Percentiles rank a stretch among this genome's conserved stretches.
Conservation (phyloP, 140 eudicot species). For the Flaveria floridana region DNA sequence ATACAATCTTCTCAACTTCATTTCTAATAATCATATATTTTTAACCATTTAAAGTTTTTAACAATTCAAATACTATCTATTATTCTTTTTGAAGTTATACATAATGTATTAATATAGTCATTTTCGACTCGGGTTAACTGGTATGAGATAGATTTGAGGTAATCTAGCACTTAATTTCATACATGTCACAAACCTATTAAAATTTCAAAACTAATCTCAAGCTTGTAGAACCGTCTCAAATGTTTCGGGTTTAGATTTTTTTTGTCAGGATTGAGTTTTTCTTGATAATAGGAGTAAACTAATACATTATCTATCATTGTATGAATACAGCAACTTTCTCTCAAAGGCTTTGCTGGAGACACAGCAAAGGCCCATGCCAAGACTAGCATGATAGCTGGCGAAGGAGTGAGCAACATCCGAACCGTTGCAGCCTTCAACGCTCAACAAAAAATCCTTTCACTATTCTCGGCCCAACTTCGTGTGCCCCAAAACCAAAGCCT, state of each 20-base stretch:
- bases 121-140: neutral
- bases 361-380: conserved; percentile 97
- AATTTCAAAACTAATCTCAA: neutral
- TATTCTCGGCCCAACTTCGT: conserved; percentile 65
- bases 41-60: too few species aligned
- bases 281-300: neutral
- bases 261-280: neutral
- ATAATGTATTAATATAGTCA: too few species aligned
- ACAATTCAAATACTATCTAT: too few species aligned
- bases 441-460: conserved; percentile 76
- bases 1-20: too few species aligned
- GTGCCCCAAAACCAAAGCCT: conserved; percentile 77
- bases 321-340: conserved; percentile 78
- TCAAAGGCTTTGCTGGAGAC: conserved; percentile 99
- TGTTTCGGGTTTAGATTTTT: neutral
- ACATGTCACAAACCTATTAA: neutral
- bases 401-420: conserved; percentile 95
- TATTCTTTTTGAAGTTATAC: too few species aligned
- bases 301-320: neutral
- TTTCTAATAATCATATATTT: too few species aligned
- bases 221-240: neutral
- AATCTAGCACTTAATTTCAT: neutral
- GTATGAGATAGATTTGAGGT: neutral
- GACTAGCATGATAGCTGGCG: conserved; percentile 99
- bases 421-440: conserved; percentile 98